Evolutionary conservation across 192 early-diverging fungal species (phyloP), one percentile per base, ranked within the genome.

Genomic region (Geosiphon pyriformis): DNA sequence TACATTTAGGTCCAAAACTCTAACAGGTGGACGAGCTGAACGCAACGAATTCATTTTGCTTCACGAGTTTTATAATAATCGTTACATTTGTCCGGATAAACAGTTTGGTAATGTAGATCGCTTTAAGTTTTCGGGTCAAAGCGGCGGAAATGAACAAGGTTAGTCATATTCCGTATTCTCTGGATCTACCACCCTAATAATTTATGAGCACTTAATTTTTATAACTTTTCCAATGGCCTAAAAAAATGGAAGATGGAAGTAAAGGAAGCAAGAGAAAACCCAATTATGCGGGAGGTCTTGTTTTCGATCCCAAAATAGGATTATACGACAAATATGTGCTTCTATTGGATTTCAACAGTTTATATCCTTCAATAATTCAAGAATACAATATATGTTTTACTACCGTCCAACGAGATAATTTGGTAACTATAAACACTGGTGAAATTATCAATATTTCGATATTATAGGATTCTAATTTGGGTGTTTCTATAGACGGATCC

Each of bases 381-480:
- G 98, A 99, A 75, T 99, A 90, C 83, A 99, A 99, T 72, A 93
- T 99, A 60, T 98, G 95, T 76, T 99, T 99, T 67, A 99, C 98
- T 12, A 99, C 98, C 0, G 93, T 98, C 11, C 76, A 87, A 31
- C 79, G 74, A 4, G 60, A 67, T 32, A 64, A 32, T 11, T 62
- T 47, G 63, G 77, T 75, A 66, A 65, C 37, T 42, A 10, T 42
- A 10, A 42, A 42, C 37, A 42, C 37, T 15, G 6, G 37, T 10
- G 15, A 10, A 15, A 42, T 42, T 15, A 42, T 42, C 37, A 42
- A 42, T 42, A 42, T 42, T 42, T 42, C 12, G 18, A 33, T 49
- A n/a, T 63, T 37, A 31, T 25, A 25, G 8, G 2, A 63, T 63
- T 4, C n/a, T n/a, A n/a, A n/a, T n/a, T n/a, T n/a, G n/a, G n/a